Conservation (phyloP, 148 eudicot species). For the Cornus kousa region DNA sequence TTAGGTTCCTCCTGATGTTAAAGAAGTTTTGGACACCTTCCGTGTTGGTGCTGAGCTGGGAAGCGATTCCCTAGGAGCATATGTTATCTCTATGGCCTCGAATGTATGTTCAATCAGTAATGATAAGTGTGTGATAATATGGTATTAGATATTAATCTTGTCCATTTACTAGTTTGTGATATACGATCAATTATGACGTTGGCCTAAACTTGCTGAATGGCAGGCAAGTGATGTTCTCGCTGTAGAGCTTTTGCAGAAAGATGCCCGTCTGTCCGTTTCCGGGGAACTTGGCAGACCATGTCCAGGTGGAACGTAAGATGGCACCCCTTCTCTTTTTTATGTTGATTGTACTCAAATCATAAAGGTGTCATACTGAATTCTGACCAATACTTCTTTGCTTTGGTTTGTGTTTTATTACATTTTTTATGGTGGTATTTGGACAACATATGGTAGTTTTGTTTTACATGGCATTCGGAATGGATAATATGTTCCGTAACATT, state of each 20-base stretch:
- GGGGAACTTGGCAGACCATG: conserved; percentile 72
- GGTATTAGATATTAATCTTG: not conserved
- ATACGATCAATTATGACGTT: not conserved
- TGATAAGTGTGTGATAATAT: conserved; percentile 1
- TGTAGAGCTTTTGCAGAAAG: conserved; percentile 94
- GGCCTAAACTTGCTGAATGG: conserved; percentile 3
- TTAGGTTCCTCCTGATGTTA: conserved; percentile 72
- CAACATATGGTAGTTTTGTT: not conserved
- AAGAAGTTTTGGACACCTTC: conserved; percentile 87
- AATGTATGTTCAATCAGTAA: conserved; percentile 42
- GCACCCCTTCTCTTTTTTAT: conserved; percentile 7
- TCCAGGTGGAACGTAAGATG: conserved; percentile 78
- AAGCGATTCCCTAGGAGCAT: conserved; percentile 89
- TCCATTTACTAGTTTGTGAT: not conserved
- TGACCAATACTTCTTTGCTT: not conserved
- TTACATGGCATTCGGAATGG: not conserved
- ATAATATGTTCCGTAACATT: not conserved
- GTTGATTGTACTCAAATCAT: not conserved
- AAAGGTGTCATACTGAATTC: not conserved
- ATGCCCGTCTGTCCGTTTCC: conserved; percentile 68
- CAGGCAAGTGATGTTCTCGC: conserved; percentile 96
- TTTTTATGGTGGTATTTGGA: not conserved
- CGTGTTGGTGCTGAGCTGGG: conserved; percentile 88
- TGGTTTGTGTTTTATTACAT: not conserved
- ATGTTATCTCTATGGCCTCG: conserved; percentile 95